phyloP scores from a whole-genome alignment of 306 rosid genomes.

The Ziziphus jujuba region DNA sequence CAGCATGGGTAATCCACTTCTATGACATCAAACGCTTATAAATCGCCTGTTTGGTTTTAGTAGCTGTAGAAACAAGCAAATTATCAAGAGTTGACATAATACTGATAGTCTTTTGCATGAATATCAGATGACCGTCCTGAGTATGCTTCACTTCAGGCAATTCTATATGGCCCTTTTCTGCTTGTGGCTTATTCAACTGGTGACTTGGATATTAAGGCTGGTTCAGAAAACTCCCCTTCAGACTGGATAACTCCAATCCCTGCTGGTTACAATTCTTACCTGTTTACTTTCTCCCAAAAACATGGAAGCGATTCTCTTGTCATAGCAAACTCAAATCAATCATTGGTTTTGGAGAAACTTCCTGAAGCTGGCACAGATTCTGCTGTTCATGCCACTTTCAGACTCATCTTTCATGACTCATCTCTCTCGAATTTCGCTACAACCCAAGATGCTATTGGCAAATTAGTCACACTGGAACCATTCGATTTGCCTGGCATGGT shows the following conservation, averaged over 20 bases:
- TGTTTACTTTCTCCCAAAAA: slow-evolving; percentile 53
- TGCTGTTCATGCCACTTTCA: slow-evolving; percentile 59
- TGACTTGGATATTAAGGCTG: slow-evolving; percentile 54
- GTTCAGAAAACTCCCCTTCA: slow-evolving; percentile 23
- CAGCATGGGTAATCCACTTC: slow-evolving; percentile 2
- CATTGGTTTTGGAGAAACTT: slow-evolving; percentile 44
- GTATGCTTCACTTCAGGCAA: slow-evolving; percentile 64
- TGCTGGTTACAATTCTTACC: slow-evolving; percentile 43
- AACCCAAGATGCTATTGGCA: slow-evolving; percentile 25
- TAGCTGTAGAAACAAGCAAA: not conserved
- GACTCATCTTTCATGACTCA: slow-evolving; percentile 45
- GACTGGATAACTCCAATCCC: slow-evolving; percentile 77
- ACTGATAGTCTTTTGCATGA: slow-evolving; percentile 14
- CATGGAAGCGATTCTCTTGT: slow-evolving; percentile 37
- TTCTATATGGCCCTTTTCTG: slow-evolving; percentile 78
- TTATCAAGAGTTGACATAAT: slow-evolving; percentile 17
- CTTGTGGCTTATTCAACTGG: slow-evolving; percentile 60
- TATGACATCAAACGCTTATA: not conserved
- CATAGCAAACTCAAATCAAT: slow-evolving; percentile 50
- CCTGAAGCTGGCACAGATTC: slow-evolving; percentile 55
- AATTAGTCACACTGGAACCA: slow-evolving; percentile 64
- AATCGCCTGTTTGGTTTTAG: slow-evolving; percentile 1
- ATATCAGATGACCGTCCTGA: slow-evolving; percentile 75
- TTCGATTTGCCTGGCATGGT: slow-evolving; percentile 66
- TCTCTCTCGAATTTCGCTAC: slow-evolving; percentile 25